These are phyloP conservation scores for Trichoderma aggressivum DNA, from an alignment of 2,329 filamentous ascomycete species.

Conservation along the genomic window DNA sequence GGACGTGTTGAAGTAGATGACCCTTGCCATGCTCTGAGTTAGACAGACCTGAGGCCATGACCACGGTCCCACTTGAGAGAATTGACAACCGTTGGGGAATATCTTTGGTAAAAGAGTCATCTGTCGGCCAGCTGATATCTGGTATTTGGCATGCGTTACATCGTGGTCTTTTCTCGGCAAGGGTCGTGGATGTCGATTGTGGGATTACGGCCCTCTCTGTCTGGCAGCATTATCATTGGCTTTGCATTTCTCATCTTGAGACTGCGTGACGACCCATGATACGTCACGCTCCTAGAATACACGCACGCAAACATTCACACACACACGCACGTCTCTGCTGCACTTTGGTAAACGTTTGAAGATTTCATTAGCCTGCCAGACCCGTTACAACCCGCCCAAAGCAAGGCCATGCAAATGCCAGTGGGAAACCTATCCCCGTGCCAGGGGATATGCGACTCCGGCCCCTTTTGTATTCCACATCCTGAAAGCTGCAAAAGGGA, in stretches of 20 bases:
- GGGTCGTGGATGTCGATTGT: not conserved
- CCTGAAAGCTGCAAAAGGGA: conserved; percentile 3
- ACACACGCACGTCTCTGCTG: not conserved
- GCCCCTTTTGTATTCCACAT: conserved; percentile 28
- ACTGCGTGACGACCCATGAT: not conserved
- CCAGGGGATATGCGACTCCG: conserved; percentile 40
- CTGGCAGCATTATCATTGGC: not conserved
- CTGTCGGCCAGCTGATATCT: not conserved
- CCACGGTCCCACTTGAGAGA: too few species aligned
- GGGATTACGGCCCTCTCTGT: not conserved
- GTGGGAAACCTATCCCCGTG: conserved; percentile 40
- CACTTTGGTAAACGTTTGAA: conserved; percentile 38
- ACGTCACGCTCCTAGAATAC: conserved; percentile 22
- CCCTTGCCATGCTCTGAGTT: not conserved
- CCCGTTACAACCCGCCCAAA: conserved; percentile 48
- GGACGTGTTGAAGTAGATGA: not conserved
- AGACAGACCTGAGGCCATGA: not conserved
- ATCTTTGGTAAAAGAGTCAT: too few species aligned
- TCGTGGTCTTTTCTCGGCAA: too few species aligned
- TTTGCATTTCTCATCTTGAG: not conserved
- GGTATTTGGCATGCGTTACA: not conserved
- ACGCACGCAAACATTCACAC: not conserved
- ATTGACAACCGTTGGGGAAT: too few species aligned
- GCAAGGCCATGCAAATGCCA: conserved; percentile 52
- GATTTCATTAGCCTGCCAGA: conserved; percentile 52